Percentiles rank a stretch among this genome's conserved stretches.
These are phyloP conservation scores for Mucor circinelloides DNA, from an alignment of 371 early-diverging fungal genomes.

Conservation along the genomic window DNA sequence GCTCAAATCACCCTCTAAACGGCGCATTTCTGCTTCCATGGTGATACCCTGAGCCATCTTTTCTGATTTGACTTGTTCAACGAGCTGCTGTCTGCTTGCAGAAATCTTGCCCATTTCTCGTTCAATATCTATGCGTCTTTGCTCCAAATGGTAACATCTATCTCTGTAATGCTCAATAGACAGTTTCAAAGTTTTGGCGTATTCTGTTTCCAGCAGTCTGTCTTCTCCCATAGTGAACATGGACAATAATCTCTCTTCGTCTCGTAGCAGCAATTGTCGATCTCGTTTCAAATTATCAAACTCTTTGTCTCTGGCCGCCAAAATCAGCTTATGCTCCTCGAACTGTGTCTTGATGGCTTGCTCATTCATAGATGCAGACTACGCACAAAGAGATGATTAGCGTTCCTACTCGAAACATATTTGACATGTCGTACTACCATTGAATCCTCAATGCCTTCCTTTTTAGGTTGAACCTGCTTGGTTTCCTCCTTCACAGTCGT, in stretches of 20 bases:
- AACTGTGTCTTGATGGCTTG: constrained; percentile 34
- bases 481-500: background rate
- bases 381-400: background rate
- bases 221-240: constrained; percentile 57
- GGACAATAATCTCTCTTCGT: constrained; percentile 56
- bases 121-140: constrained; percentile 21
- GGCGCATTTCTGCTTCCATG: constrained; percentile 69
- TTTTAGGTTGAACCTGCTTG: constrained; percentile 1
- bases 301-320: constrained; percentile 67
- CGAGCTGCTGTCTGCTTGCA: constrained; percentile 15
- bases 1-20: constrained; percentile 74
- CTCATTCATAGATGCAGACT: constrained; percentile 16
- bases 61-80: constrained; percentile 28
- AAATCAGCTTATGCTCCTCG: constrained; percentile 46
- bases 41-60: constrained; percentile 25
- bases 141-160: constrained; percentile 36
- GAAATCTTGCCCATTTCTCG: constrained; percentile 26
- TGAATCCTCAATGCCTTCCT: constrained; percentile 1
- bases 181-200: constrained; percentile 60
- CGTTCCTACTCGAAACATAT: background rate
- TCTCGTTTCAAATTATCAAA: constrained; percentile 73
- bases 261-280: constrained; percentile 58
- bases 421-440: background rate
- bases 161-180: constrained; percentile 46
- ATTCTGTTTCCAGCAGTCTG: constrained; percentile 41